Evolutionary conservation across 202 grass and related monocot genomes (phyloP).

Genomic region (Carex arenaria): DNA sequence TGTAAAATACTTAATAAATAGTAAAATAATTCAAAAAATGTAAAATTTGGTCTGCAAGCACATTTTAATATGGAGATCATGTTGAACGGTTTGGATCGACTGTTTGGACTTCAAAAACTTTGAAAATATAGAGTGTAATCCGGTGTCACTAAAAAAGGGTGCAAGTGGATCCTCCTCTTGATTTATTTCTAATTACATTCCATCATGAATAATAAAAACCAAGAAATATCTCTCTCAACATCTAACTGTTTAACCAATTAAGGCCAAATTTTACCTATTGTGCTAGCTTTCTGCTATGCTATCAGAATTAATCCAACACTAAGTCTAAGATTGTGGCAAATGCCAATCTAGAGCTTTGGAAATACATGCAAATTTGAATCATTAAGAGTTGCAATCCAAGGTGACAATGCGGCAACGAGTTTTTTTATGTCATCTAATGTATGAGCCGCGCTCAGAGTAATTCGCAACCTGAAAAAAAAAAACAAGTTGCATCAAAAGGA

Average conservation of each 20-base stretch:
- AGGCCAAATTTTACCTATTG: background rate
- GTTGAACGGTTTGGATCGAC: too few relatives aligned
- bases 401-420: conserved; percentile 43
- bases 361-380: conserved; percentile 10
- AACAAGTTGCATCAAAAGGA: background rate
- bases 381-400: conserved; percentile 44
- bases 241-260: too few relatives aligned
- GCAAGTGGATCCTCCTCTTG: too few relatives aligned
- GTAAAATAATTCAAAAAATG: too few relatives aligned
- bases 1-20: too few relatives aligned
- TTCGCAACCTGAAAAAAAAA: conserved; percentile 48
- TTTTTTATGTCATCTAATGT: conserved; percentile 64
- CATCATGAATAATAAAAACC: background rate
- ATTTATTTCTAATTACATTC: conserved; percentile 1
- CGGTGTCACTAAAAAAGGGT: too few relatives aligned
- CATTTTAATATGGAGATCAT: too few relatives aligned
- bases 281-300: background rate
- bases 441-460: conserved; percentile 76
- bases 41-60: too few relatives aligned
- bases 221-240: too few relatives aligned
- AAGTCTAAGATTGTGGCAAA: background rate
- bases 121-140: too few relatives aligned
- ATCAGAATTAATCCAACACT: background rate
- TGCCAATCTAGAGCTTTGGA: conserved; percentile 14
- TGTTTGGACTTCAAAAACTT: too few relatives aligned